A percentile compares a stretch with the other conserved stretches of the same genome.
These are phyloP conservation scores for Alternaria hordeiaustralica DNA, from an alignment of 2,329 filamentous ascomycete genomes.

Conservation along the genomic window DNA sequence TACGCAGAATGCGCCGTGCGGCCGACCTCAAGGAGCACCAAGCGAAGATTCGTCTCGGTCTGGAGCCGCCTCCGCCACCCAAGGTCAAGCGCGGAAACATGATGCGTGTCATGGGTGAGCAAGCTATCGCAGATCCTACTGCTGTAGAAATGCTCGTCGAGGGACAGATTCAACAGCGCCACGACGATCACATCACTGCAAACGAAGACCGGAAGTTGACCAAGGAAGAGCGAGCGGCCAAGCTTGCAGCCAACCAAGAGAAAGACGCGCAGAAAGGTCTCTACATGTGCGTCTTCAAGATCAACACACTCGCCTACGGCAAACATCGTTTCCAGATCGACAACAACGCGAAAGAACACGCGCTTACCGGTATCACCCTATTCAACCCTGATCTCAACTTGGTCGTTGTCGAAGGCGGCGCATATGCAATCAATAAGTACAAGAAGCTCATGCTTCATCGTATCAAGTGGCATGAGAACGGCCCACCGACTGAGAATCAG, in stretches of 20 bases:
- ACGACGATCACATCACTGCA: conserved; percentile 74
- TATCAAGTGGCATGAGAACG: conserved; percentile 93
- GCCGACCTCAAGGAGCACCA: conserved; percentile 95
- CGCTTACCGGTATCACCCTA: conserved; percentile 87
- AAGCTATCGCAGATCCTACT: conserved; percentile 93
- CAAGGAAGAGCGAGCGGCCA: conserved; percentile 85
- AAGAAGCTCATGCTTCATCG: conserved; percentile 93
- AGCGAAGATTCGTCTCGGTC: conserved; percentile 89
- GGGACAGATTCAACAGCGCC: conserved; percentile 86
- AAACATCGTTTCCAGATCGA: conserved; percentile 93
- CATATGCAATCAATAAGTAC: conserved; percentile 81
- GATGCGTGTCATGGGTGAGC: conserved; percentile 94
- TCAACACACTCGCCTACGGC: conserved; percentile 87
- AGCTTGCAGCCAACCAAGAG: conserved; percentile 81
- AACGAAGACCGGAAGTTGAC: conserved; percentile 89
- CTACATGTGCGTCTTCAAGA: conserved; percentile 84
- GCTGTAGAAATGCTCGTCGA: conserved; percentile 95
- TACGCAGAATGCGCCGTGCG: conserved; percentile 87
- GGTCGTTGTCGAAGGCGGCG: conserved; percentile 89
- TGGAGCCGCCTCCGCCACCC: conserved; percentile 87
- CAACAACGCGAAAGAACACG: conserved; percentile 88
- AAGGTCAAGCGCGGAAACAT: conserved; percentile 98
- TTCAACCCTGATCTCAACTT: conserved; percentile 89
- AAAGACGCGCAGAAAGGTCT: conserved; percentile 88
- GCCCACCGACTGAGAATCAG: conserved; percentile 66